Evolutionary conservation across 768 basidiomycete genomes (phyloP).

Genomic region (Termitomyces sp.): DNA sequence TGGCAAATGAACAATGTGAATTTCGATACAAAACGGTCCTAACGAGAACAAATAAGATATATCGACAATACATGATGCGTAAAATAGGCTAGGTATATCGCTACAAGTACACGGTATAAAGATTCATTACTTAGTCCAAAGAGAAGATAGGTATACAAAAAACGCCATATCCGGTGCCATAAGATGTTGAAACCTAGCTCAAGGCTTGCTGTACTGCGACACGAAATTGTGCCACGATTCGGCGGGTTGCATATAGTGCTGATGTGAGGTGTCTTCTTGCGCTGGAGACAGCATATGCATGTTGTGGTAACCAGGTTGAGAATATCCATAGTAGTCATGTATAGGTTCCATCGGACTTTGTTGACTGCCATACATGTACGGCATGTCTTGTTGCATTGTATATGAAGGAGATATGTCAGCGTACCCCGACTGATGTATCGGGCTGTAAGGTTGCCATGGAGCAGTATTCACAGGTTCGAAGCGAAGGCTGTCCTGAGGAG

Average conservation of each 20-base stretch:
- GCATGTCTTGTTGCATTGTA: conserved; percentile 16
- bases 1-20: conserved; percentile 2
- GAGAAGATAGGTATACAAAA: conserved; percentile 10
- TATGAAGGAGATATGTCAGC: conserved; percentile 18
- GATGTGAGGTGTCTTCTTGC: conserved; percentile 28
- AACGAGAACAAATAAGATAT: conserved; percentile 30
- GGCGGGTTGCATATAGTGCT: conserved; percentile 29
- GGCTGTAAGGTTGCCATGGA: conserved; percentile 31
- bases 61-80: conserved; percentile 6
- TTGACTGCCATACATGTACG: conserved; percentile 17
- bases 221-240: conserved; percentile 49
- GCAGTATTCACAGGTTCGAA: conserved; percentile 16
- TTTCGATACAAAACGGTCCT: conserved; percentile 9
- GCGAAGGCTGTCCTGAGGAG: conserved; percentile 18
- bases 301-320: conserved; percentile 18
- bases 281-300: conserved; percentile 24
- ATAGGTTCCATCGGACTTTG: conserved; percentile 26
- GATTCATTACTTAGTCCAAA: conserved; percentile 5
- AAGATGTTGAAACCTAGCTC: neutral
- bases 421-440: conserved; percentile 33
- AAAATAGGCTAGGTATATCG: conserved; percentile 16
- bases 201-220: conserved; percentile 36
- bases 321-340: conserved; percentile 31
- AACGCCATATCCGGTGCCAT: neutral
- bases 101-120: conserved; percentile 17